Percentiles rank a stretch among this genome's conserved stretches.
phyloP scores from a whole-genome alignment of 176 grass and related monocot species.

The Cenchrus fungigraminus region DNA sequence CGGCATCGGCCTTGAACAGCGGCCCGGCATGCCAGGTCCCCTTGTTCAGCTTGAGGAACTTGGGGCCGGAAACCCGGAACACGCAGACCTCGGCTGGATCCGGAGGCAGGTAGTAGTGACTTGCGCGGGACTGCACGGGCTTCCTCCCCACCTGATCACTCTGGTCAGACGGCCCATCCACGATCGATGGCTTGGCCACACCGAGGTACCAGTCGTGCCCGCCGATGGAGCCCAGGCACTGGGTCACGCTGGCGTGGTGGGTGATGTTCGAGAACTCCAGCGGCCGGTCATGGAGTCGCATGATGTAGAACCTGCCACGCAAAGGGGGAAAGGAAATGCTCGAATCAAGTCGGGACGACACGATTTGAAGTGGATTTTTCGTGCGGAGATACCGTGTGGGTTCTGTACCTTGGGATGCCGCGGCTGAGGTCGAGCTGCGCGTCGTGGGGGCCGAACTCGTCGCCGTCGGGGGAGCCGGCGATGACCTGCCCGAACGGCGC shows the following conservation, averaged over 20 bases:
- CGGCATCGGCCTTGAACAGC: conserved; percentile 65
- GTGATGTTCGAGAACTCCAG: conserved; percentile 79
- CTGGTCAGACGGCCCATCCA: conserved; percentile 49
- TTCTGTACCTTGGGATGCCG: conserved; percentile 70
- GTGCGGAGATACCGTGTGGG: not conserved
- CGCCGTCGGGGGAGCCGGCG: conserved; percentile 67
- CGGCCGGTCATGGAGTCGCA: conserved; percentile 59
- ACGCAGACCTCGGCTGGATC: conserved; percentile 73
- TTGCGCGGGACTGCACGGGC: conserved; percentile 45
- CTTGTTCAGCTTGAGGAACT: conserved; percentile 85
- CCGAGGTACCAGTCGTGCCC: conserved; percentile 88
- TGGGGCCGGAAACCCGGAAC: conserved; percentile 77
- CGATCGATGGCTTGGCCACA: conserved; percentile 73
- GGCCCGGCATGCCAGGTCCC: conserved; percentile 98
- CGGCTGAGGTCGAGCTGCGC: conserved; percentile 93
- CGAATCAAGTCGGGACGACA: not conserved
- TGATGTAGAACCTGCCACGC: conserved; percentile 77
- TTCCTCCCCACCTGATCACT: conserved; percentile 46
- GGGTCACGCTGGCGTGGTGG: conserved; percentile 92
- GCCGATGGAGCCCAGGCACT: conserved; percentile 88
- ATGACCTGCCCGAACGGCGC: conserved; percentile 91
- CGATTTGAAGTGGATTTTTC: not conserved
- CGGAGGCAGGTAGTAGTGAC: conserved; percentile 73
- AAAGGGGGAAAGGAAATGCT: not conserved
- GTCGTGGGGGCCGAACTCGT: conserved; percentile 81